Evolutionary conservation across 2,329 filamentous ascomycete species (phyloP), one percentile per base, ranked within the genome.

Genomic region (Zymoseptoria pseudotritici): DNA sequence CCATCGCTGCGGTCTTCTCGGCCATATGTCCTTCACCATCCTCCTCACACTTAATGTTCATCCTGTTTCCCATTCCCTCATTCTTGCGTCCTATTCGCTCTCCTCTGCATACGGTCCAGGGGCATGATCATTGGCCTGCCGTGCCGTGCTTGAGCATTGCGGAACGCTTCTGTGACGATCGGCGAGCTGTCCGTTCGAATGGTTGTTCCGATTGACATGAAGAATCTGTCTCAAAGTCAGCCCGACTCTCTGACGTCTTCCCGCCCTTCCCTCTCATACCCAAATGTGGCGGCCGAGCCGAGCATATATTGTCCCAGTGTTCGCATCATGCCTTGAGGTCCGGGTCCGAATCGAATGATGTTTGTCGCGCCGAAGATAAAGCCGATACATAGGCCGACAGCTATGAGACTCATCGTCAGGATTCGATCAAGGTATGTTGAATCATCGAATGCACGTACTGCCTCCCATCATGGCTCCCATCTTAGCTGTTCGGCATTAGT

Each of bases 401-500:
- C 94, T 97, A 70, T 13, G 21, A 46, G 7, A 5, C 0, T 17
- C 24, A 9, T 22, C n/a, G 50, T 22, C 21, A 22, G 50, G 50
- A 26, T 53, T 5, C 19, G 50, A 4, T 53, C 17, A 46, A 9
- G n/a, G 4, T 4, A 17, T 17, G 5, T 19, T 13, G 50, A n/a
- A 53, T 53, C 36, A 21, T 53, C 10, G 42, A 22, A 60, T 63
- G 49, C 50, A 61, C 91, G 71, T 89, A 97, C 93, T 95, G 75
- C 91, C 90, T 69, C 94, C 94, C 91, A 97, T 97, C 87, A 99
- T 87, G 64, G 89, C 91, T 69, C 94, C 94, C 91, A 97, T 97
- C 82, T 96, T 97, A 76, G 92, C 91, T 96, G 74, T 69, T 54
- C 59, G 50, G 42, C 55, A 63, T 63, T 19, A 61, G 59, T 50